A percentile compares a stretch with the other conserved stretches of the same genome.
Conservation (phyloP, 1,139 yeast genomes). For the Yamadazyma spencermartinsiae region DNA sequence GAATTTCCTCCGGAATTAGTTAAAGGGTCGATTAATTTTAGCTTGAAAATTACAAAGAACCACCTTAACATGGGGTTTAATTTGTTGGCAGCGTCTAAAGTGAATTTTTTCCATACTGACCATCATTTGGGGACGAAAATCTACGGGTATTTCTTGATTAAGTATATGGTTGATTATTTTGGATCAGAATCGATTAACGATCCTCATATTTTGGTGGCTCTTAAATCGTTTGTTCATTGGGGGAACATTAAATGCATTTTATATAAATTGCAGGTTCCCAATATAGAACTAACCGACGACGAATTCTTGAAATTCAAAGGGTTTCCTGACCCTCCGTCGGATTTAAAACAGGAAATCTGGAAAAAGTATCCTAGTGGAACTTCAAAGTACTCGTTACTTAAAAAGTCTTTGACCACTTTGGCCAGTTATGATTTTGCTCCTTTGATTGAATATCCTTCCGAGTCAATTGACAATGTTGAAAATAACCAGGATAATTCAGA, state of each 20-base stretch:
- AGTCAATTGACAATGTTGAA: constrained; percentile 2
- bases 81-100: constrained; percentile 47
- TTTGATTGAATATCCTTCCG: constrained; percentile 26
- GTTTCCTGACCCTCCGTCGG: constrained; percentile 46
- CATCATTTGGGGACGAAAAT: constrained; percentile 54
- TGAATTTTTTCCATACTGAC: constrained; percentile 58
- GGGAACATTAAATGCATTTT: constrained; percentile 52
- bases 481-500: constrained; percentile 2
- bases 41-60: constrained; percentile 21
- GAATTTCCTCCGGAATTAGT: constrained; percentile 12
- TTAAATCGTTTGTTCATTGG: constrained; percentile 59
- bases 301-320: constrained; percentile 30
- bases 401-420: constrained; percentile 30
- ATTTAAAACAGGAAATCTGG: constrained; percentile 41
- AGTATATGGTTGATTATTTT: constrained; percentile 39
- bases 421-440: constrained; percentile 25
- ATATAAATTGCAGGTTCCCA: constrained; percentile 43
- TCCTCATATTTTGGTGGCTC: constrained; percentile 46
- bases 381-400: constrained; percentile 46
- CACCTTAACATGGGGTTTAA: constrained; percentile 47
- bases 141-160: constrained; percentile 47
- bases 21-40: constrained; percentile 13
- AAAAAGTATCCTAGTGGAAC: constrained; percentile 58
- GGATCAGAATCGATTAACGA: constrained; percentile 44
- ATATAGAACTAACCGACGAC: constrained; percentile 33